Evolutionary conservation across 1,284 basidiomycete genomes (phyloP).

Genomic region (Pseudozyma sp.): DNA sequence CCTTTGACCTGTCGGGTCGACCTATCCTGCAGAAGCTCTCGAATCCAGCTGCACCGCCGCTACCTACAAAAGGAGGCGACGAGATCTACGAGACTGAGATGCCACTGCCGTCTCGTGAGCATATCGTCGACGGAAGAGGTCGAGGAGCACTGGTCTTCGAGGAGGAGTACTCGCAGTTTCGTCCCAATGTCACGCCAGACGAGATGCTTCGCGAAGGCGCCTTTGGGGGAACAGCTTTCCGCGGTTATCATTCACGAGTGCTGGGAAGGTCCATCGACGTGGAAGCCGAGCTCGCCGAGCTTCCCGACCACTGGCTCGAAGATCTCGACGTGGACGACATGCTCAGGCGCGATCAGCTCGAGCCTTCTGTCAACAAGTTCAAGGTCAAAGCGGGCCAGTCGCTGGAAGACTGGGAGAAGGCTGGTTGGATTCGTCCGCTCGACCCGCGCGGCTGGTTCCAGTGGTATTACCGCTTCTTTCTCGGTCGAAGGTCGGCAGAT

Average conservation of each 20-base stretch:
- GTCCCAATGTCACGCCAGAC: conserved; percentile 71
- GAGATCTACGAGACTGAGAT: conserved; percentile 30
- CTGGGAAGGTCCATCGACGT: conserved; percentile 41
- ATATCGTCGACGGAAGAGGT: conserved; percentile 19
- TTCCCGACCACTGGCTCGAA: conserved; percentile 53
- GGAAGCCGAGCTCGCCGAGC: conserved; percentile 48
- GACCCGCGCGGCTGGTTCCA: conserved; percentile 72
- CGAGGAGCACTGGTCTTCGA: conserved; percentile 70
- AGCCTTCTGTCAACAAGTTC: conserved; percentile 69
- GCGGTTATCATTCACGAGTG: conserved; percentile 51
- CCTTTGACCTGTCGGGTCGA: conserved; percentile 38
- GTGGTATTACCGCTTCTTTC: conserved; percentile 71
- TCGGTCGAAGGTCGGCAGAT: conserved; percentile 70
- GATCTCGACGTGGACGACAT: conserved; percentile 42
- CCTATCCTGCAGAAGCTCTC: conserved; percentile 42
- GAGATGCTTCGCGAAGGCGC: conserved; percentile 71
- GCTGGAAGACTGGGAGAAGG: conserved; percentile 71
- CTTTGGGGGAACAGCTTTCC: conserved; percentile 71
- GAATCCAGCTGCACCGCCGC: conserved; percentile 43
- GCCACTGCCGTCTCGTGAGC: conserved; percentile 33
- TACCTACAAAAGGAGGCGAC: conserved; percentile 26
- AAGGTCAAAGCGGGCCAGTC: conserved; percentile 70
- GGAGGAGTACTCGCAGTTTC: conserved; percentile 68
- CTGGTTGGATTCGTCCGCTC: conserved; percentile 70
- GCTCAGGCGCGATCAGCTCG: conserved; percentile 56